phyloP scores from a whole-genome alignment of 2,329 filamentous ascomycete species.

The Sordariomycetes sp. region DNA sequence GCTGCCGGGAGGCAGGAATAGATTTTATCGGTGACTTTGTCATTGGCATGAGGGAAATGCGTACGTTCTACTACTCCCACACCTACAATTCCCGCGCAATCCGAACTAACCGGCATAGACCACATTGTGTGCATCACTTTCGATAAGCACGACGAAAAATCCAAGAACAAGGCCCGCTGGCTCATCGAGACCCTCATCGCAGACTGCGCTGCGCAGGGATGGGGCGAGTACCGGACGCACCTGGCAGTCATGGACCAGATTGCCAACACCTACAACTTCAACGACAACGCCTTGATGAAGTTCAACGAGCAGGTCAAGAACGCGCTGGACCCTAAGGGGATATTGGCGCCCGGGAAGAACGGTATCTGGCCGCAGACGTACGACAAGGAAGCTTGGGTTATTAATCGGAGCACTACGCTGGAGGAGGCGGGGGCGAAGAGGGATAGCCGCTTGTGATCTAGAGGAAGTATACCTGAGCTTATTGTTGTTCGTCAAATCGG shows the following conservation, averaged over 20 bases:
- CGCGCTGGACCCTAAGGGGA: constrained; percentile 25
- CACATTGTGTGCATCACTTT: constrained; percentile 14
- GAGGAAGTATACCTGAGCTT: background rate
- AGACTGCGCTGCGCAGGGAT: constrained; percentile 25
- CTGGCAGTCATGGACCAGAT: constrained; percentile 31
- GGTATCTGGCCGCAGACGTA: constrained; percentile 19
- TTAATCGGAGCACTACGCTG: background rate
- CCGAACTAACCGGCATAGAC: background rate
- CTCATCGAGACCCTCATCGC: constrained; percentile 23
- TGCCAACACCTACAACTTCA: constrained; percentile 29
- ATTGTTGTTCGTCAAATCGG: background rate
- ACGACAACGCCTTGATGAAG: constrained; percentile 23
- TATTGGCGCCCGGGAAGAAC: constrained; percentile 20
- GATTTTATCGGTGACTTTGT: constrained; percentile 17
- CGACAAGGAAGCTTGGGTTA: constrained; percentile 2
- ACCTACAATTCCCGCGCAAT: background rate
- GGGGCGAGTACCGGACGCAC: constrained; percentile 32
- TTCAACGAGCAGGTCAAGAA: constrained; percentile 31
- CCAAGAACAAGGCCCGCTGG: constrained; percentile 16
- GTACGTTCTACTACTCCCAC: background rate
- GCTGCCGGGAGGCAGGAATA: constrained; percentile 12
- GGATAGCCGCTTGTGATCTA: background rate
- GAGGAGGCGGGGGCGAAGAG: background rate
- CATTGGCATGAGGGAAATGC: constrained; percentile 12
- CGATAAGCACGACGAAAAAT: constrained; percentile 25